phyloP scores from a whole-genome alignment of 2,329 filamentous ascomycete genomes.

The Coccinonectria pachysandricola region DNA sequence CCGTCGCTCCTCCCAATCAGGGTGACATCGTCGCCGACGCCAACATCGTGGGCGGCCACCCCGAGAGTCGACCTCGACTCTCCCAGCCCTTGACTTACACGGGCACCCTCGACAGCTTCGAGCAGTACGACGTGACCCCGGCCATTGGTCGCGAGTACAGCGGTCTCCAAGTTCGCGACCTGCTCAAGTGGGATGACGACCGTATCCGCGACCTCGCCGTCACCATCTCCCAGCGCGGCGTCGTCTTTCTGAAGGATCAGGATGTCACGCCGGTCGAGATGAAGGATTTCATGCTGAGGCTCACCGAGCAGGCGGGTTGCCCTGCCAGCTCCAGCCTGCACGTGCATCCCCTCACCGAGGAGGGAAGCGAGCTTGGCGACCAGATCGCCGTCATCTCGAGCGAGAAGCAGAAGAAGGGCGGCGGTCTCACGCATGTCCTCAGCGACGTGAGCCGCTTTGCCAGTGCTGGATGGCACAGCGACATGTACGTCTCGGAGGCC shows the following conservation, averaged over 20 bases:
- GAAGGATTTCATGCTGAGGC: conserved; percentile 27
- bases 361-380: conserved; percentile 41
- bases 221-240: conserved; percentile 32
- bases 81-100: conserved; percentile 28
- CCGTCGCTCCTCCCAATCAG: conserved; percentile 12
- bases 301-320: conserved; percentile 23
- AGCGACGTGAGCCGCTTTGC: conserved; percentile 40
- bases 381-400: conserved; percentile 47
- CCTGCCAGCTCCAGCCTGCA: conserved; percentile 41
- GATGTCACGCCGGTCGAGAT: conserved; percentile 26
- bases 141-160: conserved; percentile 40
- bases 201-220: conserved; percentile 44
- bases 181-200: conserved; percentile 30
- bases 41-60: conserved; percentile 22
- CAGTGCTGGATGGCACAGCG: conserved; percentile 35
- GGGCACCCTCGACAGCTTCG: conserved; percentile 30
- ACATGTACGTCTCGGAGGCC: conserved; percentile 34
- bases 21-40: conserved; percentile 3
- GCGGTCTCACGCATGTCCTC: conserved; percentile 39
- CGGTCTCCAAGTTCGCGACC: conserved; percentile 24
- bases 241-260: conserved; percentile 28
- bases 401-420: conserved; percentile 44
- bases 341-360: conserved; percentile 43
- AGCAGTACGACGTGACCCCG: conserved; percentile 33
- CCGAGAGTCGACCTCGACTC: conserved; percentile 19